Conservation (phyloP, 306 rosid genomes). For the Echinosophora koreensis region DNA sequence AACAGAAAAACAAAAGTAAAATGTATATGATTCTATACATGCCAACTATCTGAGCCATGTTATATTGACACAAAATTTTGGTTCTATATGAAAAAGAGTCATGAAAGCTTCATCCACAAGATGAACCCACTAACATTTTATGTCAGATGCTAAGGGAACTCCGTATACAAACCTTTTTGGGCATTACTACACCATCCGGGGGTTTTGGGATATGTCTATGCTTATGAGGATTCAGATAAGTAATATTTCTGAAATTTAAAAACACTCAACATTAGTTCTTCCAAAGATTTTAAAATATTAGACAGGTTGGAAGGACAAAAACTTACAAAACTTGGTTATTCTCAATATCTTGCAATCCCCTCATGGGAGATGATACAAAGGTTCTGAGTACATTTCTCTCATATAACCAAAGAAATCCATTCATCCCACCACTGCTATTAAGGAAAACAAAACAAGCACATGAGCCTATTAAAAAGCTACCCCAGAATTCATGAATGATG, state of each 20-base stretch:
- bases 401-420: slow-evolving; percentile 76
- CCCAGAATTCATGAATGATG: slow-evolving; percentile 24
- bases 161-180: slow-evolving; percentile 68
- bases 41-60: slow-evolving; percentile 34
- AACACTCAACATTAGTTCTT: slow-evolving; percentile 49
- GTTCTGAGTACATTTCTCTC: slow-evolving; percentile 73
- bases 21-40: not conserved
- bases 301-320: slow-evolving; percentile 40
- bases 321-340: slow-evolving; percentile 85
- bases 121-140: slow-evolving; percentile 25
- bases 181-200: slow-evolving; percentile 75
- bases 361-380: slow-evolving; percentile 73
- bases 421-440: slow-evolving; percentile 85
- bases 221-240: slow-evolving; percentile 66
- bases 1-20: slow-evolving; percentile 13
- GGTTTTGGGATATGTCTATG: slow-evolving; percentile 80
- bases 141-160: slow-evolving; percentile 37
- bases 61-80: slow-evolving; percentile 2
- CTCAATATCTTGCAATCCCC: slow-evolving; percentile 70
- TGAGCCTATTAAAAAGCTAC: slow-evolving; percentile 23
- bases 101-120: slow-evolving; percentile 26
- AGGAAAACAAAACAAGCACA: slow-evolving; percentile 25
- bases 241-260: slow-evolving; percentile 70
- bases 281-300: slow-evolving; percentile 36
- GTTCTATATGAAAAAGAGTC: slow-evolving; percentile 8